Evolutionary conservation across 192 early-diverging fungal genomes (phyloP).

Genomic region (Coemansia sp.): DNA sequence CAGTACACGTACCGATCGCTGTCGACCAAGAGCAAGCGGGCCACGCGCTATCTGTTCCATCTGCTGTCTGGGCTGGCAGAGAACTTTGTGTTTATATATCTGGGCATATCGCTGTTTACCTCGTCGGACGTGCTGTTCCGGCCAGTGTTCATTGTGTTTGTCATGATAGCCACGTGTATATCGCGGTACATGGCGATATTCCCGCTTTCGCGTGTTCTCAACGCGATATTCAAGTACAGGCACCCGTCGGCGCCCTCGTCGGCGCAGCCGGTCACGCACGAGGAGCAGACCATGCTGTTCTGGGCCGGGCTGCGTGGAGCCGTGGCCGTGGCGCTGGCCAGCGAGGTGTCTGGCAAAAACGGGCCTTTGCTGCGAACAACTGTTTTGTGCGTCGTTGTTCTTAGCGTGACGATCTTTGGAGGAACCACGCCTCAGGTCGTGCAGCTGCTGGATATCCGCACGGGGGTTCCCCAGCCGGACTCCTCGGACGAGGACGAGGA

Average conservation of each 20-base stretch:
- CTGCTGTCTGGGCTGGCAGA: constrained; percentile 91
- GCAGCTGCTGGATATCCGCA: constrained; percentile 69
- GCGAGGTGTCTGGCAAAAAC: constrained; percentile 67
- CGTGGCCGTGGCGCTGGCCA: constrained; percentile 92
- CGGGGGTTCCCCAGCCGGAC: constrained; percentile 60
- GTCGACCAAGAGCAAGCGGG: constrained; percentile 68
- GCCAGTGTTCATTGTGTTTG: constrained; percentile 73
- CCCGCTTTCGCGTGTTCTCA: constrained; percentile 80
- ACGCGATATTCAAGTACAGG: constrained; percentile 63
- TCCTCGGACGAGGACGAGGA: constrained; percentile 48
- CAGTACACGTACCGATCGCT: constrained; percentile 95
- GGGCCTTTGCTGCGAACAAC: constrained; percentile 79
- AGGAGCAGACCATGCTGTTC: constrained; percentile 86
- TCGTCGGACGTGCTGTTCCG: constrained; percentile 66
- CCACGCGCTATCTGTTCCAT: constrained; percentile 89
- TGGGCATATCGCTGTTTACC: constrained; percentile 92
- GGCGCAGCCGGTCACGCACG: constrained; percentile 46
- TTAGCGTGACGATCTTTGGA: constrained; percentile 88
- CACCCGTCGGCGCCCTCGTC: constrained; percentile 54
- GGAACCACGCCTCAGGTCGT: constrained; percentile 84
- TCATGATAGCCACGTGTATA: constrained; percentile 76
- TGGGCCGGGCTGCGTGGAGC: constrained; percentile 96
- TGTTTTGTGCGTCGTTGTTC: constrained; percentile 87
- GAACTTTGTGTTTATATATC: constrained; percentile 97
- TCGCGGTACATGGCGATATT: constrained; percentile 85